phyloP scores from a whole-genome alignment of 805 yeast species.

The Candida dendrica region DNA sequence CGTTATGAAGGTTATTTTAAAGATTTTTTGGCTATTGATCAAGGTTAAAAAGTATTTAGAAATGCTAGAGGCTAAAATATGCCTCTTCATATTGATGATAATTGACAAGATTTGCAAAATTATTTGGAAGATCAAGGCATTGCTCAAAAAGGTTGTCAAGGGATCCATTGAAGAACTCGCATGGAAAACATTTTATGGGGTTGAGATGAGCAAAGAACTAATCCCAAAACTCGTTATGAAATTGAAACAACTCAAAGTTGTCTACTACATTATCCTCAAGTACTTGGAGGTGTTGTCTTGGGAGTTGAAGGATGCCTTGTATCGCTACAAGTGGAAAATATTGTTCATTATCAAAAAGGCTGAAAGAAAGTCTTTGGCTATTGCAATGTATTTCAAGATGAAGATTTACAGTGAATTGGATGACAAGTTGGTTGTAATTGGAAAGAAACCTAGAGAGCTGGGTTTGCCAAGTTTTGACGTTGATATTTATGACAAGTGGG shows the following conservation, averaged over 20 bases:
- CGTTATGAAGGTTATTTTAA: slow-evolving; percentile 9
- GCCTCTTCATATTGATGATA: slow-evolving; percentile 6
- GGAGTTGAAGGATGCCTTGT: slow-evolving; percentile 14
- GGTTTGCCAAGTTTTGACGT: slow-evolving; percentile 5
- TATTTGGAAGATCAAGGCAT: slow-evolving; percentile 7
- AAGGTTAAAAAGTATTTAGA: slow-evolving; percentile 13
- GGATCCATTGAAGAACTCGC: slow-evolving; percentile 6
- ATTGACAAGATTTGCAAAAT: slow-evolving; percentile 8
- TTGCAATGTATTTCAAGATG: slow-evolving; percentile 10
- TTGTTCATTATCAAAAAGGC: slow-evolving; percentile 9
- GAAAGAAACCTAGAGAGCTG: slow-evolving; percentile 1
- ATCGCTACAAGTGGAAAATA: slow-evolving; percentile 16
- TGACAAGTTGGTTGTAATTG: slow-evolving; percentile 2
- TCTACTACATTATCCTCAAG: slow-evolving; percentile 9
- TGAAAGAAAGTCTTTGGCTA: slow-evolving; percentile 7
- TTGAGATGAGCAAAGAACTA: not conserved
- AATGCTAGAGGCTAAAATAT: slow-evolving; percentile 9
- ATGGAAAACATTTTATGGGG: not conserved
- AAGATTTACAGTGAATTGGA: slow-evolving; percentile 11
- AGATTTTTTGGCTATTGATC: slow-evolving; percentile 12
- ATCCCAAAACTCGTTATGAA: slow-evolving; percentile 7
- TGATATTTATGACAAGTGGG: slow-evolving; percentile 9
- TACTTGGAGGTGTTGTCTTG: slow-evolving; percentile 12
- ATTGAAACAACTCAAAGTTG: not conserved
- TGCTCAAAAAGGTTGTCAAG: slow-evolving; percentile 7